phyloP scores from a whole-genome alignment of 1,284 basidiomycete species.

The Calocybe gambosa region DNA sequence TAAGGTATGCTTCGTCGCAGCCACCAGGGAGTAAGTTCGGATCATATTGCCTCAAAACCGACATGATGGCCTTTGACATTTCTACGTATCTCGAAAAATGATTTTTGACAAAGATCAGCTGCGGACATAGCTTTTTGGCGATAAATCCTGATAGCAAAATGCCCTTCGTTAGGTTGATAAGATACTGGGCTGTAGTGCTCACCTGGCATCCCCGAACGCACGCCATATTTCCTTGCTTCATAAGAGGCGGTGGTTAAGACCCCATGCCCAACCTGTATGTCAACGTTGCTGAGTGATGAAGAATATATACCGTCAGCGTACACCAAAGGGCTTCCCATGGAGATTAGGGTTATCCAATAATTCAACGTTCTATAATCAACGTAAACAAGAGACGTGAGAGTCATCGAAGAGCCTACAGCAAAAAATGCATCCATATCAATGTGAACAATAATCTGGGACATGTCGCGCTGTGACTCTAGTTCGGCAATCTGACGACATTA shows the following conservation, averaged over 20 bases:
- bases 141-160: conserved; percentile 63
- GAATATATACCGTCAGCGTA: conserved; percentile 32
- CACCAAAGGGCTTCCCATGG: conserved; percentile 83
- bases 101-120: conserved; percentile 72
- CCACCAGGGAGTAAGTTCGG: conserved; percentile 75
- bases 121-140: conserved; percentile 89
- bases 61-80: conserved; percentile 66
- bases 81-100: conserved; percentile 66
- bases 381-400: not conserved
- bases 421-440: conserved; percentile 80
- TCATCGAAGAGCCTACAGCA: conserved; percentile 27
- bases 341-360: conserved; percentile 76
- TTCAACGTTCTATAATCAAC: conserved; percentile 59
- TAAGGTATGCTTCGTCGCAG: conserved; percentile 86
- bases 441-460: conserved; percentile 81
- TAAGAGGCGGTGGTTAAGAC: conserved; percentile 87
- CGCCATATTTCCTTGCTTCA: conserved; percentile 84
- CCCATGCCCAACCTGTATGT: conserved; percentile 60
- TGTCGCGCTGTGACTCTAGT: conserved; percentile 74
- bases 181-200: conserved; percentile 14
- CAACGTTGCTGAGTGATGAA: not conserved
- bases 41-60: conserved; percentile 73
- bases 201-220: conserved; percentile 87
- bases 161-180: not conserved
- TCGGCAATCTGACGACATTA: conserved; percentile 53